Base-by-base conservation (phyloP, 1,139 yeast species). In the Saccharomyces uvarum region DNA sequence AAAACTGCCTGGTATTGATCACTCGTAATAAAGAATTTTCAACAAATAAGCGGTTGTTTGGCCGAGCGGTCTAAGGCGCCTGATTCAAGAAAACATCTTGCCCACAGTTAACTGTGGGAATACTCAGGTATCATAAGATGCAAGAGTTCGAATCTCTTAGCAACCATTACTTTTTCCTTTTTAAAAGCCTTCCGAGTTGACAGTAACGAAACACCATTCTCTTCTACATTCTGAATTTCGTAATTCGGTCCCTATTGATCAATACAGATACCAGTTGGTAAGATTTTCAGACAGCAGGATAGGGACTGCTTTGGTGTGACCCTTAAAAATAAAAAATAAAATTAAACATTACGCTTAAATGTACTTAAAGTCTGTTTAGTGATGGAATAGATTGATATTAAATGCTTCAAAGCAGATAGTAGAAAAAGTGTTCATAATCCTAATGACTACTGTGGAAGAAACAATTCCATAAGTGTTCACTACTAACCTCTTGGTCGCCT, bases 401-500 rank as follows among this genome's bases (percentile, higher is more conserved):
- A n/a, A 32, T 3, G 6, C 38, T 32, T 4, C 7, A 32, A 2
- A 16, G 3, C 38, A 4, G n/a, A 32, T 32, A n/a, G 38, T 6
- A 13, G n/a, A 14, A 38, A 11, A n/a, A 24, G 2, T 24, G 26
- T 19, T 11, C 19, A 9, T 19, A 9, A 8, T 19, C 11, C 13
- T 38, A 38, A 38, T 38, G 24, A 38, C 26, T 19, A 4, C 26
- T 16, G 14, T 57, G 60, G 50, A 67, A 67, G 42, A 66, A 65
- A 49, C 70, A 67, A 50, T 61, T 58, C 66, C 67, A 64, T 26
- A 67, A 50, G 56, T 67, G 70, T 52, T 60, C 57, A 9, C 57
- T 63, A 3, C 68, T 59, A 4, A 67, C 69, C 24, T 58, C 52
- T 53, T 66, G 69, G 7, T 63, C 65, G 13, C 62, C 57, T 47